Evolutionary conservation across 2,329 filamentous ascomycete genomes (phyloP).

Genomic region (Hymenoscyphus fraxineus): DNA sequence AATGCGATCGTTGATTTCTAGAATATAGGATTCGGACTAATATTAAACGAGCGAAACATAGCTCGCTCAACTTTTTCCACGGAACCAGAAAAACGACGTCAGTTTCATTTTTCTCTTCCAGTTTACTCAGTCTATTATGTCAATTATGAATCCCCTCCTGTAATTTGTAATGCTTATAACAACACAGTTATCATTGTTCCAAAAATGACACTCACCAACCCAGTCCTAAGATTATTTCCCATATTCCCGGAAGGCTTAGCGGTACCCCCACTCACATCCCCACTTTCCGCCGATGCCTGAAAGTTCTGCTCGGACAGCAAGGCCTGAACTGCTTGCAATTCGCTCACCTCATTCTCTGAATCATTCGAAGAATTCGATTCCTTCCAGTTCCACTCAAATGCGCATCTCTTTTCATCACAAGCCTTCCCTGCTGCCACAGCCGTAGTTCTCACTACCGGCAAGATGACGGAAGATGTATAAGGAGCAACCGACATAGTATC

Average conservation of each 20-base stretch:
- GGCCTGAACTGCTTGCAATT: conserved; percentile 47
- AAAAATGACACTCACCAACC: neutral
- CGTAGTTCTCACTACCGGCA: conserved; percentile 55
- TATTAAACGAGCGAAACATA: too few species aligned
- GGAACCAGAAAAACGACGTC: too few species aligned
- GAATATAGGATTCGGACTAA: too few species aligned
- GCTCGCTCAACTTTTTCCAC: too few species aligned
- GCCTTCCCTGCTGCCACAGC: conserved; percentile 56
- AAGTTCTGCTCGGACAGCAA: conserved; percentile 29
- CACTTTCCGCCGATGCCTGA: neutral
- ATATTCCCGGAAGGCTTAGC: neutral
- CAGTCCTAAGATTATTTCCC: neutral
- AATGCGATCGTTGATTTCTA: too few species aligned
- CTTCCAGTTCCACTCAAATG: conserved; percentile 58
- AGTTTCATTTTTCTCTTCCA: too few species aligned
- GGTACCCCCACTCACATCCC: neutral
- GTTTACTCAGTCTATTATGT: too few species aligned
- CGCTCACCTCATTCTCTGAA: conserved; percentile 50
- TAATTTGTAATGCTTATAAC: neutral
- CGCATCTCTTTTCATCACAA: conserved; percentile 63
- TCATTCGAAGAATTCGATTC: conserved; percentile 47
- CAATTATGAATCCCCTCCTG: too few species aligned
- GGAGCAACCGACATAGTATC: conserved; percentile 60
- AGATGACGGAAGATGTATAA: conserved; percentile 50
- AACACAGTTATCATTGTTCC: neutral